Percentiles rank a stretch among this genome's conserved stretches.
These are phyloP conservation scores for Hawksworthiomyces lignivorus DNA, from an alignment of 2,329 filamentous ascomycete genomes.

Conservation along the genomic window DNA sequence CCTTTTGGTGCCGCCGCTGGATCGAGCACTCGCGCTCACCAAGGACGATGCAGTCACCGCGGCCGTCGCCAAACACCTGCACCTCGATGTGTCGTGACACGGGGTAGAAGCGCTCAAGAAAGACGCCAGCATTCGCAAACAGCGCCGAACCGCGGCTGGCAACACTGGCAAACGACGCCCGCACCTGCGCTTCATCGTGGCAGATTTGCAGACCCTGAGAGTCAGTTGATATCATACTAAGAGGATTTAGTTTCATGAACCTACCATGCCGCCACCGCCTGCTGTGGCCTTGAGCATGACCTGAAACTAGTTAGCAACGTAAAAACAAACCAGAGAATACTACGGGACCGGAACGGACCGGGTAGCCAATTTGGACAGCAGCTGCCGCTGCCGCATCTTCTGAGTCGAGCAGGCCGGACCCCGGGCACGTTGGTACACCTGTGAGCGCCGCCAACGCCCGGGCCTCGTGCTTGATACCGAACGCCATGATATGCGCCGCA, in stretches of 20 bases:
- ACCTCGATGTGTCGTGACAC: slow-evolving; percentile 54
- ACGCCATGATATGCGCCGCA: slow-evolving; percentile 42
- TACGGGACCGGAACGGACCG: too few relatives aligned
- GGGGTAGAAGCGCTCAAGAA: slow-evolving; percentile 51
- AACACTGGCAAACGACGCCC: slow-evolving; percentile 35
- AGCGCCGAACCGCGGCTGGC: slow-evolving; percentile 43
- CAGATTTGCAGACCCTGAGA: slow-evolving; percentile 77
- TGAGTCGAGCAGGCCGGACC: slow-evolving; percentile 20
- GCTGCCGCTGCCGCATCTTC: neutral
- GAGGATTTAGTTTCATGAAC: too few relatives aligned
- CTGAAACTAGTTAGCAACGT: too few relatives aligned
- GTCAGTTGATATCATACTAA: too few relatives aligned
- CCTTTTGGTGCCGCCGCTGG: slow-evolving; percentile 55
- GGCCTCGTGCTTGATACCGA: slow-evolving; percentile 53
- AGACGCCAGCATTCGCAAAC: slow-evolving; percentile 49
- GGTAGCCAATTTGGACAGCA: slow-evolving; percentile 44
- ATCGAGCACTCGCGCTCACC: slow-evolving; percentile 57
- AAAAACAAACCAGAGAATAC: too few relatives aligned
- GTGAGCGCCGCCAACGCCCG: slow-evolving; percentile 39
- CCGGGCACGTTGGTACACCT: slow-evolving; percentile 32
- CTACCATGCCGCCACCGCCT: slow-evolving; percentile 76
- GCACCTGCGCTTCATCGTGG: slow-evolving; percentile 37
- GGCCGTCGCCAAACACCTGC: slow-evolving; percentile 52
- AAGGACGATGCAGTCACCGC: slow-evolving; percentile 46
- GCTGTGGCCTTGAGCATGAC: slow-evolving; percentile 73